Evolutionary conservation across 2,329 filamentous ascomycete species (phyloP).

Genomic region (Bipolaris oryzae): DNA sequence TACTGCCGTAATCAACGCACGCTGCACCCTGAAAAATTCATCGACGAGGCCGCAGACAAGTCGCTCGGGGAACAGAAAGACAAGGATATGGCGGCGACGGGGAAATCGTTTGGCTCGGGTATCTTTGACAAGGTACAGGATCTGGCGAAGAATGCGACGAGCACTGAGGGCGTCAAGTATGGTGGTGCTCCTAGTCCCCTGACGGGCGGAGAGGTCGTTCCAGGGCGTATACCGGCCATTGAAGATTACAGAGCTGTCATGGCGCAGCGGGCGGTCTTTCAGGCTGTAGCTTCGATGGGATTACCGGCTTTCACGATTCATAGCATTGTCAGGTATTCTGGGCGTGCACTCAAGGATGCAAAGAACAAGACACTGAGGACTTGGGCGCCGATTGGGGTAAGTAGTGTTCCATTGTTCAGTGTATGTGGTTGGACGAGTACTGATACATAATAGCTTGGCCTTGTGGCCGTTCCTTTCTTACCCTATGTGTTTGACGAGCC

Average conservation of each 20-base stretch:
- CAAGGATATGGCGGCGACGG: slow-evolving; percentile 43
- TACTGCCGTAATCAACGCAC: slow-evolving; percentile 84
- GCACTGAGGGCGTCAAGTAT: slow-evolving; percentile 30
- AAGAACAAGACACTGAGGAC: slow-evolving; percentile 79
- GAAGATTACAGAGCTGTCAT: slow-evolving; percentile 93
- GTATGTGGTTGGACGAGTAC: not conserved
- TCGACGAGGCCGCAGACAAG: slow-evolving; percentile 16
- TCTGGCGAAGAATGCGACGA: slow-evolving; percentile 30
- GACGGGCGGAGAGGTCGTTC: slow-evolving; percentile 29
- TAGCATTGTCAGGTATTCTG: slow-evolving; percentile 87
- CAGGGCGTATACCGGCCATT: slow-evolving; percentile 67
- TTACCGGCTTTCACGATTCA: slow-evolving; percentile 93
- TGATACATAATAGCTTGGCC: slow-evolving; percentile 58
- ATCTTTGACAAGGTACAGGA: slow-evolving; percentile 30
- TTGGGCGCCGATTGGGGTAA: slow-evolving; percentile 88
- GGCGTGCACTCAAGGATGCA: slow-evolving; percentile 78
- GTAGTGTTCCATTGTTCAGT: slow-evolving; percentile 42
- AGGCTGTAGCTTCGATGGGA: slow-evolving; percentile 90
- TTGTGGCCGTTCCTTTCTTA: slow-evolving; percentile 75
- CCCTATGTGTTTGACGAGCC: slow-evolving; percentile 89
- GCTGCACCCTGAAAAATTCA: slow-evolving; percentile 67
- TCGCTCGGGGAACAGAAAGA: slow-evolving; percentile 40
- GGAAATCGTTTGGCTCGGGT: slow-evolving; percentile 5
- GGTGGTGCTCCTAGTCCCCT: slow-evolving; percentile 25
- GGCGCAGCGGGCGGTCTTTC: slow-evolving; percentile 88